Conservation (phyloP, 2,329 filamentous ascomycete species). For the Hymenoscyphus repandus region DNA sequence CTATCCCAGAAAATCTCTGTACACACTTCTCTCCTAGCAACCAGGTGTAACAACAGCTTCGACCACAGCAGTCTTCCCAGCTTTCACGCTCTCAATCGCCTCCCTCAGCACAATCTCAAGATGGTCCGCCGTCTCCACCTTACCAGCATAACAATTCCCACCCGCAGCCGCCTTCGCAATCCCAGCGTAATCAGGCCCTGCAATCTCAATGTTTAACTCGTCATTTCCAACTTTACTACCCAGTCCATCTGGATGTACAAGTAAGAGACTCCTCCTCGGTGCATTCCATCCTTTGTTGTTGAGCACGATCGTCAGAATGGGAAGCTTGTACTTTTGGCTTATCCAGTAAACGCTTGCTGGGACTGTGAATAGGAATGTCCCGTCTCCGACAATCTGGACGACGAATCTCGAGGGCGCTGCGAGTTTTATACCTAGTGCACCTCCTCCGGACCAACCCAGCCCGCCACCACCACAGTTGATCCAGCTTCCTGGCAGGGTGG, state of each 20-base stretch:
- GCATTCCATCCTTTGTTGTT: conserved; percentile 71
- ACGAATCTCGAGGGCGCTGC: conserved; percentile 54
- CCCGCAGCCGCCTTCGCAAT: conserved; percentile 63
- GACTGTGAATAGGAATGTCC: conserved; percentile 61
- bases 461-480: conserved; percentile 79
- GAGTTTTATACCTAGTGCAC: conserved; percentile 69
- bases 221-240: conserved; percentile 57
- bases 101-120: conserved; percentile 48
- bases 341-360: conserved; percentile 67
- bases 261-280: conserved; percentile 52
- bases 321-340: conserved; percentile 58
- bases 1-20: too few relatives aligned
- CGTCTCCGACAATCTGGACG: conserved; percentile 62
- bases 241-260: conserved; percentile 61
- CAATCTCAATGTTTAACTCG: conserved; percentile 62
- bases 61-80: conserved; percentile 54
- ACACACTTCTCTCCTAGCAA: conserved; percentile 14
- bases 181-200: conserved; percentile 60
- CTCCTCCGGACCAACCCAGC: conserved; percentile 76
- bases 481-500: conserved; percentile 65
- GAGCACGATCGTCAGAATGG: conserved; percentile 60
- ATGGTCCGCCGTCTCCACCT: conserved; percentile 51
- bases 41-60: conserved; percentile 37
- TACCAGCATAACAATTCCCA: conserved; percentile 55
- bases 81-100: conserved; percentile 53